These are phyloP conservation scores for Colletotrichum navitas DNA, from an alignment of 2,329 filamentous ascomycete species.

Conservation along the genomic window DNA sequence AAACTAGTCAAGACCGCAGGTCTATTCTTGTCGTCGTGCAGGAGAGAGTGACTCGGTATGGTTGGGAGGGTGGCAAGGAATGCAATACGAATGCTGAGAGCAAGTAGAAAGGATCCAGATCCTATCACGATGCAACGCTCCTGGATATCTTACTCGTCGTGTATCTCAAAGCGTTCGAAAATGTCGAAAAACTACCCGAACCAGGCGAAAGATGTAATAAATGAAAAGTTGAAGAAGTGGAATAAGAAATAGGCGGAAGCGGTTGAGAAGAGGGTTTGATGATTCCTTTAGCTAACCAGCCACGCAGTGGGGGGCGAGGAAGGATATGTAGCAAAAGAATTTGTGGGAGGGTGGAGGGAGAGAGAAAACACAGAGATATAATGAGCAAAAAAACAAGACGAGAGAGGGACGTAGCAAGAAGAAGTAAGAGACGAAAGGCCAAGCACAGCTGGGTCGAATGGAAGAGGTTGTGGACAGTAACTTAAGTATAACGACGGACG, in stretches of 20 bases:
- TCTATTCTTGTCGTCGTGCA: conserved; percentile 35
- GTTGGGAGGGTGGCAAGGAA: conserved; percentile 28
- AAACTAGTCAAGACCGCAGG: conserved; percentile 37
- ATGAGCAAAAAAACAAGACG: conserved; percentile 22
- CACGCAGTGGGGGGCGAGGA: conserved; percentile 18
- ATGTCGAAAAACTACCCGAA: conserved; percentile 22
- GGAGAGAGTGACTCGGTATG: conserved; percentile 29
- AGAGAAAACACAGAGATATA: conserved; percentile 1
- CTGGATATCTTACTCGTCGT: conserved; percentile 4
- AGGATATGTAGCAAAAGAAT: conserved; percentile 28
- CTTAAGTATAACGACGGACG: conserved; percentile 40
- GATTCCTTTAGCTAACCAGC: conserved; percentile 32
- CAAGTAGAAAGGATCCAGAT: conserved; percentile 35
- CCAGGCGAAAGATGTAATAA: conserved; percentile 36
- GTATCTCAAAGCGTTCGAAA: conserved; percentile 12
- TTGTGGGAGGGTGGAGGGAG: background rate
- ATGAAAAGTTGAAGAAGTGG: conserved; percentile 38
- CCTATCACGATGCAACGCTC: conserved; percentile 40
- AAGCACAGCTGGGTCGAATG: conserved; percentile 34
- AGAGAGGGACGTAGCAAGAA: conserved; percentile 39
- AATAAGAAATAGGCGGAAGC: conserved; percentile 6
- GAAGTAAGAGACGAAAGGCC: conserved; percentile 37
- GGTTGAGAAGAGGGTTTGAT: background rate
- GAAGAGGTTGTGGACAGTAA: conserved; percentile 38
- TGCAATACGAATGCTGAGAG: conserved; percentile 31